phyloP scores from a whole-genome alignment of 305 asterid species.

The Ruellia speciosa region DNA sequence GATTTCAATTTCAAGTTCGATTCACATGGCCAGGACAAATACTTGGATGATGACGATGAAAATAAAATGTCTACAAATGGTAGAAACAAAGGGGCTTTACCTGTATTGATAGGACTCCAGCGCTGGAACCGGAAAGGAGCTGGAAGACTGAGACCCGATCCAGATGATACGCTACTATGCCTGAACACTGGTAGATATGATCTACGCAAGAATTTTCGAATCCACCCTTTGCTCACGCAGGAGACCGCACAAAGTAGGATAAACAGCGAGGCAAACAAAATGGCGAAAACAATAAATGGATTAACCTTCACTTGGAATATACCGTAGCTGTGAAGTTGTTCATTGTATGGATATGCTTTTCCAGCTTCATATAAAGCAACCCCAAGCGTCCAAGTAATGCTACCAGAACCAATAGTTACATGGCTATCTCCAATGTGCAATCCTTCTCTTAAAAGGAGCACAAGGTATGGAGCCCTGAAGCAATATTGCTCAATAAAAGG shows the following conservation, averaged over 20 bases:
- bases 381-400: conserved; percentile 73
- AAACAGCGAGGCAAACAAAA: conserved; percentile 44
- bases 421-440: conserved; percentile 48
- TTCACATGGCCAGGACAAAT: no score
- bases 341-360: conserved; percentile 32
- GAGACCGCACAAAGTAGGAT: conserved; percentile 45
- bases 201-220: conserved; percentile 48
- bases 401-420: conserved; percentile 53
- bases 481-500: conserved; percentile 78
- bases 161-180: conserved; percentile 42
- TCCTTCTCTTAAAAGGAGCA: conserved; percentile 55
- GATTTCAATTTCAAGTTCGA: not conserved
- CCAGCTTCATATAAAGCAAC: conserved; percentile 73
- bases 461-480: conserved; percentile 67
- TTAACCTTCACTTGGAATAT: conserved; percentile 29
- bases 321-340: conserved; percentile 23
- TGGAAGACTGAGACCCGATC: conserved; percentile 56
- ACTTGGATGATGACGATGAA: no score
- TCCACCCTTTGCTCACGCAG: conserved; percentile 51
- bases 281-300: conserved; percentile 30
- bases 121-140: conserved; percentile 69
- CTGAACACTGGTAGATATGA: conserved; percentile 45
- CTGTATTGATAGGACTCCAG: conserved; percentile 85
- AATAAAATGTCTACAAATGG: not conserved
- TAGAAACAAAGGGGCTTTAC: conserved; percentile 28